Evolutionary conservation across 2,329 filamentous ascomycete genomes (phyloP).

Genomic region (Fusarium nanum): DNA sequence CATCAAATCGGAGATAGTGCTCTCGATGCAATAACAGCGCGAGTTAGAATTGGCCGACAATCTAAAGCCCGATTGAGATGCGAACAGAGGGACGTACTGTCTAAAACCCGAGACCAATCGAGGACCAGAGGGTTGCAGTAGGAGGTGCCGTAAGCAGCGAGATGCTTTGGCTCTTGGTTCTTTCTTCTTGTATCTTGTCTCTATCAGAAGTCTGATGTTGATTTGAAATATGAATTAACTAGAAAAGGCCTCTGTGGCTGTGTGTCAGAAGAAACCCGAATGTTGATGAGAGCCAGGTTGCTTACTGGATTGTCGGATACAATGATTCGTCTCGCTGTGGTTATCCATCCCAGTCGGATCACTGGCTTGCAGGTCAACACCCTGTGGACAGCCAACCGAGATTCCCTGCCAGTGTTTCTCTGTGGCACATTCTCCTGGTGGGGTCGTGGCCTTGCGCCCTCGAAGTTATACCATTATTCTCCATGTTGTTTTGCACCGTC

Average conservation of each 20-base stretch:
- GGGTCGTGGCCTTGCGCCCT: no score
- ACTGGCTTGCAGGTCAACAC: neutral
- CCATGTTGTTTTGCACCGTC: neutral
- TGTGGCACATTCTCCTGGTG: neutral
- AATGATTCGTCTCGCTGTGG: neutral
- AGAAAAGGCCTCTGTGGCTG: neutral
- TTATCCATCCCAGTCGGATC: neutral
- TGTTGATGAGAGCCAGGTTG: neutral
- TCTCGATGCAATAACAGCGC: neutral
- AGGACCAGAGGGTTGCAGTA: neutral
- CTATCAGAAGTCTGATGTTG: neutral
- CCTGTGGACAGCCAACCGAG: neutral
- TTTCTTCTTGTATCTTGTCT: neutral
- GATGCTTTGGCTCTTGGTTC: neutral
- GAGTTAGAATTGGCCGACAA: neutral
- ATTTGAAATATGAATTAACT: neutral
- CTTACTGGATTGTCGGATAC: constrained; percentile 2
- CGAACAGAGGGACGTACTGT: neutral
- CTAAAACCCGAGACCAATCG: neutral
- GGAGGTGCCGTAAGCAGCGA: neutral
- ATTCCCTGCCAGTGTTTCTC: neutral
- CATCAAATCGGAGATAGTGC: neutral
- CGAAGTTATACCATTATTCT: neutral
- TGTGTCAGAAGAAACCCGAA: neutral
- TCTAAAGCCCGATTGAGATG: neutral